Evolutionary conservation across 2,329 filamentous ascomycete species (phyloP).

Genomic region (Helotiales sp.): DNA sequence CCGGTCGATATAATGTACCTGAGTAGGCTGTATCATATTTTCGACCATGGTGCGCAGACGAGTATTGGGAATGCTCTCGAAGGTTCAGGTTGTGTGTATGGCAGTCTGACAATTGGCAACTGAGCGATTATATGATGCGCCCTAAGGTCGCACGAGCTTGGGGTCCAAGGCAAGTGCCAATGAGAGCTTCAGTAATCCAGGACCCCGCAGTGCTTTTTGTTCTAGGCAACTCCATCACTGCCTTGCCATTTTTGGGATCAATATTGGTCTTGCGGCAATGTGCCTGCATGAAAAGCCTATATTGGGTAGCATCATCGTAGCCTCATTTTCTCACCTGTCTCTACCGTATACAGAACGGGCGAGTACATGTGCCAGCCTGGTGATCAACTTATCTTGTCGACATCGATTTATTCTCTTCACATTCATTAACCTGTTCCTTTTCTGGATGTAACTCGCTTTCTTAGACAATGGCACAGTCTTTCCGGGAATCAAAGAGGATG

Average conservation of each 20-base stretch:
- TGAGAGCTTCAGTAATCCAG: neutral
- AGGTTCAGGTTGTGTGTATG: neutral
- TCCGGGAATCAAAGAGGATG: neutral
- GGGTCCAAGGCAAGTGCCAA: neutral
- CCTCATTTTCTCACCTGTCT: neutral
- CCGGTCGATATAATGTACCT: constrained; percentile 5
- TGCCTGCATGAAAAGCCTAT: neutral
- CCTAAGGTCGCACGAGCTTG: neutral
- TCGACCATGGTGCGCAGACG: neutral
- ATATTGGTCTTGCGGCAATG: neutral
- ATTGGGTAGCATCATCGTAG: neutral
- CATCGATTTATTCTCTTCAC: neutral
- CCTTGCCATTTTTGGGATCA: neutral
- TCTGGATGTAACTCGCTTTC: too few species aligned
- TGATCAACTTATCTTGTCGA: neutral
- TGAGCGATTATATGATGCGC: neutral
- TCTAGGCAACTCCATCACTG: neutral
- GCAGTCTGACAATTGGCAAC: neutral
- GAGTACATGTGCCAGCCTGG: neutral
- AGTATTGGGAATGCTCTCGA: neutral
- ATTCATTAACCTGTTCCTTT: too few species aligned
- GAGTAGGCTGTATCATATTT: constrained; percentile 4
- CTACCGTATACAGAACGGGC: too few species aligned
- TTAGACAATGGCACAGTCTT: neutral
- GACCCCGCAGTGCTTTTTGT: neutral